phyloP scores from a whole-genome alignment of 1,284 basidiomycete genomes.

The Gymnopus androsaceus region DNA sequence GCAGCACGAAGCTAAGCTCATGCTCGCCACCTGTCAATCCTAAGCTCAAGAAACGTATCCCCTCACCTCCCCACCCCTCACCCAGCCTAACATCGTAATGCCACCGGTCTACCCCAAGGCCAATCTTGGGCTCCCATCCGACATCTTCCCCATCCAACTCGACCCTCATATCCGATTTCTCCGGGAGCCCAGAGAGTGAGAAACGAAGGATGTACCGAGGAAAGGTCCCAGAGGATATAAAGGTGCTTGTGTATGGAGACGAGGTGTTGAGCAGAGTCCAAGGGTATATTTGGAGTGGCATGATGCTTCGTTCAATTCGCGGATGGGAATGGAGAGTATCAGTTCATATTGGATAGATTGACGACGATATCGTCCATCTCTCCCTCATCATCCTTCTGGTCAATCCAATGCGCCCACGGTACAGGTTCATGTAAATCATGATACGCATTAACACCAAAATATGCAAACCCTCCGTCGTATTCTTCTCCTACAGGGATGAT shows the following conservation, averaged over 20 bases:
- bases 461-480: constrained; percentile 80
- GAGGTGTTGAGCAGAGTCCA: constrained; percentile 72
- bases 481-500: constrained; percentile 82
- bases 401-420: constrained; percentile 76
- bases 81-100: constrained; percentile 63
- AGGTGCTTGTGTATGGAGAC: constrained; percentile 57
- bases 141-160: constrained; percentile 63
- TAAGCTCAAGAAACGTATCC: neutral
- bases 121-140: constrained; percentile 54
- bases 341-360: too few species aligned
- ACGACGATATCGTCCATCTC: neutral
- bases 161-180: constrained; percentile 55
- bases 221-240: constrained; percentile 69
- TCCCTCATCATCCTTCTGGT: constrained; percentile 32
- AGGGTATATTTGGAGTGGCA: constrained; percentile 77
- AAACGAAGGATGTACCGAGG: constrained; percentile 67
- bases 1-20: constrained; percentile 58
- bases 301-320: constrained; percentile 69
- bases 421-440: constrained; percentile 45
- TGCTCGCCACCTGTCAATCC: constrained; percentile 46
- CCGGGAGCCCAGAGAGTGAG: constrained; percentile 77
- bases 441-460: constrained; percentile 74
- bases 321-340: constrained; percentile 8
- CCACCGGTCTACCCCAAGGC: constrained; percentile 70
- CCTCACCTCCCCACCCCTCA: constrained; percentile 32